Evolutionary conservation across 116 monocot species (phyloP), one percentile per base, ranked within the genome.

Genomic region (Phalaenopsis hybrid): DNA sequence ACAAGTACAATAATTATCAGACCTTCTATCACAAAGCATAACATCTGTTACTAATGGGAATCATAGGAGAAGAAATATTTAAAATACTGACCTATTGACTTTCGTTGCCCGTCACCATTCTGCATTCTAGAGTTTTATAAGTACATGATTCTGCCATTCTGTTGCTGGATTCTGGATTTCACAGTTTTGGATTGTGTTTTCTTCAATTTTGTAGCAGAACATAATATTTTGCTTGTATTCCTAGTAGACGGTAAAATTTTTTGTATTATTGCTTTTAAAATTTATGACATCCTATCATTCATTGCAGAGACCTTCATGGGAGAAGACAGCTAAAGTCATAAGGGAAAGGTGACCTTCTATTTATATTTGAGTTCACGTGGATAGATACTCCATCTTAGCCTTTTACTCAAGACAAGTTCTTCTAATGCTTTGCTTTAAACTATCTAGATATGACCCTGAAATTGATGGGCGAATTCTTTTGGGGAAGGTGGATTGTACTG

Each of bases 291-390:
- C 9, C 49, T 20, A 37, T 74, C 52, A 50, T 43, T 72, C 77
- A 58, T 52, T 84, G 37, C 82, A 97, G 97, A 97, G 92, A 94
- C 94, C 94, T 84, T 93, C 94, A 61, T 97, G 97, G 97, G 97
- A 92, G 85, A 97, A 81, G 83, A 83, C 94, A 82, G 86, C 94
- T 65, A 92, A 87, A 80, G 92, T 89, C 83, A 91, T 97, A 9
- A 89, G 80, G 79, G 90, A 97, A 80, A 92, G 97, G 94, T 94
- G 83, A 6, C 23, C 43, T 77, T 12, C 21, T 46, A 52, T 83
- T 21, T 58, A 41, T 80, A 67, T 17, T 41, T 78, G 16, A 16
- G 37, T n/a, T 69, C 68, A 21, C 28, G 76, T 16, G n/a, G 57
- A 23, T 81, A 18, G 20, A 7, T 17, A 70, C 68, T 58, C 74